Base-by-base conservation (phyloP, 1,284 basidiomycete genomes). In the Earliella scabrosa region DNA sequence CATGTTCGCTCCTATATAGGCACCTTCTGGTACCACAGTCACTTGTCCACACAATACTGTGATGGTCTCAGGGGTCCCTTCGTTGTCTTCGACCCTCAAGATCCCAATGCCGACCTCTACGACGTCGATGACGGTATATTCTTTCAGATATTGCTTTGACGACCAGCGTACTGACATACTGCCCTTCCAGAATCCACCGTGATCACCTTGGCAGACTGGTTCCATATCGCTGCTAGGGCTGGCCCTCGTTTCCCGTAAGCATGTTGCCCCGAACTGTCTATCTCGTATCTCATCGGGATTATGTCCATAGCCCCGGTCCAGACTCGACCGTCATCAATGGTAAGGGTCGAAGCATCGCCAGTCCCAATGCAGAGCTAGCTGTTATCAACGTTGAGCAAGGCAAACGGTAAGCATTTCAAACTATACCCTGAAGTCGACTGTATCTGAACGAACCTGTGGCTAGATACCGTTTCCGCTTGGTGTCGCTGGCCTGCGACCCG, bases 251-350 rank as follows among this genome's bases (percentile, higher is more conserved):
- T 65, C 54, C 62, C 63, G 66, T 67, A 26, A 39, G 62, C 32
- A 13, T 3, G 4, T 50, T 4, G 20, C n/a, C 3, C 9, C 4
- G 7, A n/a, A 34, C 20, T 29, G 8, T 21, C 13, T n/a, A n/a
- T 13, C 20, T 27, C 21, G 18, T 26, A 9, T 24, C 36, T 53
- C 16, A 45, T n/a, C 23, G 14, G 6, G 11, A 24, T 18, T 13
- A 32, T 24, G 13, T 16, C 14, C 32, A 8, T 44, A 66, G 64
- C 24, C 36, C 48, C 14, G 55, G 54, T 14, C 32, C 65, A 3
- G 59, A 60, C 32, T 44, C 78, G 0, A 82, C 79, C 2, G 66
- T 86, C 5, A 81, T 87, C 65, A 86, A 86, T 44, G 78, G 79
- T 5, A 64, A 68, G 24, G 79, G 80, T 11, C 68, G 73, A 3